Evolutionary conservation across 148 eudicot genomes (phyloP), one percentile per base, ranked within the genome.

Genomic region (Talinum fruticosum): DNA sequence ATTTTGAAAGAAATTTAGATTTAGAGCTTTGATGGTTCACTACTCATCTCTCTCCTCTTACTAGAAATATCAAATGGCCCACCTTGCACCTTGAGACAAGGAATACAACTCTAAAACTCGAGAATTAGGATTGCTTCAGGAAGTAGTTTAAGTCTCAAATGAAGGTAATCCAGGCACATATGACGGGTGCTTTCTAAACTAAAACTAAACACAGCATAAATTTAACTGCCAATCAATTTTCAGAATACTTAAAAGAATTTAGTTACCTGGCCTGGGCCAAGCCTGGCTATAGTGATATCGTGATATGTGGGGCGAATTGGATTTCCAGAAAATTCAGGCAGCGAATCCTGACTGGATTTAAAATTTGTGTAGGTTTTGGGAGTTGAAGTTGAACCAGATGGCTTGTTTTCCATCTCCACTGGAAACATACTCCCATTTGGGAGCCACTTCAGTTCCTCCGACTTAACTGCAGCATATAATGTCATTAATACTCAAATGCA

Each of bases 261-360:
- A n/a, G 32, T 73, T 87, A 95, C 97, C 92, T 95, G 97, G 79
- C 93, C 93, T 49, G 92, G 87, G 71, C 97, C 97, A 81, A 95
- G 91, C 84, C 87, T 87, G 77, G 89, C 89, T 65, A 95, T 14
- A 69, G 79, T 81, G 69, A 95, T 95, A 82, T 89, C 94, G 29
- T 80, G 83, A 78, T 85, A 77, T 34, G 77, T 85, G 69, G 90
- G 88, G 26, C 84, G 71, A 77, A 95, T 93, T 57, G 97, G 90
- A 78, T 84, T 84, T 28, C 82, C 76, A 6, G 86, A 82, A 72
- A 95, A 90, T 77, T 90, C 97, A 6, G 93, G 94, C 72, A 87
- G 76, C 24, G 80, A 70, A 41, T 84, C 93, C 79, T 95, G 99
- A 83, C 93, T 88, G 75, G 87, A 79, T 77, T 79, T 88, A 81